A percentile compares a stretch with the other conserved stretches of the same genome.
Conservation (phyloP, 2,329 filamentous ascomycete genomes). For the Cytospora schulzeri region DNA sequence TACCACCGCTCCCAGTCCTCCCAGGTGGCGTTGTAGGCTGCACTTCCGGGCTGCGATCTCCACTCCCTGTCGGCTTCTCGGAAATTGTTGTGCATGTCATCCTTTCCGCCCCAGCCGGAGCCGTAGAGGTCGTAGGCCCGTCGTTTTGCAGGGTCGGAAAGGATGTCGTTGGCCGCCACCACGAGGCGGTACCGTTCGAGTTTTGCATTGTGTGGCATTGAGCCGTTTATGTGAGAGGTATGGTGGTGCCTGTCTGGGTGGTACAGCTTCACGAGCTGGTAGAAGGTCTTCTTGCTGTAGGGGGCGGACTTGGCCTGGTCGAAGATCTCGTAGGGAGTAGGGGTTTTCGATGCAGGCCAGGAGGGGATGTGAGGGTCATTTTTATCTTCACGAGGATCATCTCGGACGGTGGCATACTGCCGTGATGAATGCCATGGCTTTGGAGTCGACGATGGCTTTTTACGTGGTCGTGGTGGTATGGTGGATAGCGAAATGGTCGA, state of each 20-base stretch:
- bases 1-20: constrained; percentile 94
- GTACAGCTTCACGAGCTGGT: constrained; percentile 92
- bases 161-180: constrained; percentile 83
- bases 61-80: constrained; percentile 50
- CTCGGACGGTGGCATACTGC: constrained; percentile 30
- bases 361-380: constrained; percentile 11
- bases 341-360: constrained; percentile 55
- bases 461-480: not conserved
- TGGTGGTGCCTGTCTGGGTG: constrained; percentile 74
- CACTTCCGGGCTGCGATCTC: constrained; percentile 50
- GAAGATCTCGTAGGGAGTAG: constrained; percentile 92
- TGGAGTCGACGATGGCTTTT: not conserved
- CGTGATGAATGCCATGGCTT: constrained; percentile 21
- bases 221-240: constrained; percentile 42
- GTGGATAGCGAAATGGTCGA: constrained; percentile 8
- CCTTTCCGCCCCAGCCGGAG: constrained; percentile 72
- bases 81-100: constrained; percentile 49
- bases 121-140: constrained; percentile 81
- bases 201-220: constrained; percentile 61
- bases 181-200: constrained; percentile 91
- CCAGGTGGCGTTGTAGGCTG: constrained; percentile 84
- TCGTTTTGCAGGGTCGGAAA: constrained; percentile 79
- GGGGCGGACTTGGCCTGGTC: constrained; percentile 55
- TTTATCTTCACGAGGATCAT: constrained; percentile 7
- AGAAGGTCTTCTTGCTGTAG: constrained; percentile 84